Evolutionary conservation across 768 basidiomycete genomes (phyloP).

Genomic region (Suillus hirtellus): DNA sequence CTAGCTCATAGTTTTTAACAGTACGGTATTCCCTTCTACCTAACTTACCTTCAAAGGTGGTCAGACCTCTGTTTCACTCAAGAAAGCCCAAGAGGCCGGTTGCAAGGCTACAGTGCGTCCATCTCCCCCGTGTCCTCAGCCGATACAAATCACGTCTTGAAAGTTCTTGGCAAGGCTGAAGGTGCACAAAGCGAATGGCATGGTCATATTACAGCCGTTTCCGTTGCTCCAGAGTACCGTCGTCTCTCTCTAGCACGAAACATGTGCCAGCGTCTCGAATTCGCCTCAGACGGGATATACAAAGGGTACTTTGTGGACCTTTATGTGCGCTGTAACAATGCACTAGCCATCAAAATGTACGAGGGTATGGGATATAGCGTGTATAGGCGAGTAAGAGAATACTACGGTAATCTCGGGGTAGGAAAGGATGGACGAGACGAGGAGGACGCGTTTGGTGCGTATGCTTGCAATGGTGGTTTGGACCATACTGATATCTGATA

Average conservation of each 20-base stretch:
- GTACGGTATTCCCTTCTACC: slow-evolving; percentile 89
- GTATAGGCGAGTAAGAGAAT: slow-evolving; percentile 86
- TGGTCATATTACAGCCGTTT: slow-evolving; percentile 93
- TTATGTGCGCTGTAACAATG: slow-evolving; percentile 88
- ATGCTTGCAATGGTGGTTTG: neutral
- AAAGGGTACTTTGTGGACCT: slow-evolving; percentile 92
- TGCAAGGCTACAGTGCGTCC: slow-evolving; percentile 90
- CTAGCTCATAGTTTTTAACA: slow-evolving; percentile 29
- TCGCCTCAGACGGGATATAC: slow-evolving; percentile 78
- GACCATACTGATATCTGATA: slow-evolving; percentile 21
- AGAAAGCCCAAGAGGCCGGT: slow-evolving; percentile 74
- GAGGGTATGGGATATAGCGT: slow-evolving; percentile 93
- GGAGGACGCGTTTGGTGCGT: slow-evolving; percentile 89
- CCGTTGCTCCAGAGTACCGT: slow-evolving; percentile 92
- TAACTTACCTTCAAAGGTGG: slow-evolving; percentile 88
- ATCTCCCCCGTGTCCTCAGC: slow-evolving; percentile 6
- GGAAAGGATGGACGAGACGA: slow-evolving; percentile 81
- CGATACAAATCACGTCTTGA: slow-evolving; percentile 9
- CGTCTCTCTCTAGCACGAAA: slow-evolving; percentile 82
- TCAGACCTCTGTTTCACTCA: slow-evolving; percentile 87
- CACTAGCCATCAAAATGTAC: slow-evolving; percentile 87
- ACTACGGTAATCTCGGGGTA: slow-evolving; percentile 76
- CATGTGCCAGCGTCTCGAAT: slow-evolving; percentile 86
- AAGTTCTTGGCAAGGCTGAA: slow-evolving; percentile 95
- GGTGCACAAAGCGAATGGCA: slow-evolving; percentile 77